Conservation (phyloP, 225 moss, liverwort and hornwort genomes). For the Marchantia paleacea region DNA sequence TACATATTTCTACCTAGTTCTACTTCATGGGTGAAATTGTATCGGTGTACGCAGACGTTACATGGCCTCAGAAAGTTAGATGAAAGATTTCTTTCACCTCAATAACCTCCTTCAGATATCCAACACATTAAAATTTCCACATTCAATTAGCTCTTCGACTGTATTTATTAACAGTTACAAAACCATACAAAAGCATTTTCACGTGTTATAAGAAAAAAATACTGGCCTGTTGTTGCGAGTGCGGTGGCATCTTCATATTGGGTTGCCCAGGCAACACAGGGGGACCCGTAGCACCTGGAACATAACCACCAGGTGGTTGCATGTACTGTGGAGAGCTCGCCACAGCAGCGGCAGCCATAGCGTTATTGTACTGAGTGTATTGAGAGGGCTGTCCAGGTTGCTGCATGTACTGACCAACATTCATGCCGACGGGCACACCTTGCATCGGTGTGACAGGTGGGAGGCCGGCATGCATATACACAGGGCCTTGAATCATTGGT, state of each 20-base stretch:
- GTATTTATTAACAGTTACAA: no score
- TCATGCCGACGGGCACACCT: constrained; percentile 52
- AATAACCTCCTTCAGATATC: no score
- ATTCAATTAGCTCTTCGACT: no score
- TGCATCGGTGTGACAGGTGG: constrained; percentile 54
- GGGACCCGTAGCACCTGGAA: constrained; percentile 59
- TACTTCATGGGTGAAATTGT: no score
- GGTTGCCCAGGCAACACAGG: constrained; percentile 69
- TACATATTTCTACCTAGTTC: no score
- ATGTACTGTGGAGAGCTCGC: constrained; percentile 56
- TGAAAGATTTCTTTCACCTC: no score
- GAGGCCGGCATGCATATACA: constrained; percentile 55
- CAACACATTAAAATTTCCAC: no score
- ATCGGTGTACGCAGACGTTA: no score
- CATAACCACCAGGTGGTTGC: constrained; percentile 55
- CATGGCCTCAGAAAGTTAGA: no score
- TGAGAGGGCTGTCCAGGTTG: constrained; percentile 63
- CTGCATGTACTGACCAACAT: constrained; percentile 48
- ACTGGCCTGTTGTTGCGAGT: constrained; percentile 73
- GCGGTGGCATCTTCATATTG: constrained; percentile 53
- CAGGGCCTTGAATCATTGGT: constrained; percentile 52
- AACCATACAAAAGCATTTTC: no score
- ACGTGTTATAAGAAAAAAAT: not conserved
- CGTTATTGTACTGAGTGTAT: constrained; percentile 54
- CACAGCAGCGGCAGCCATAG: constrained; percentile 45